Percentiles rank a stretch among this genome's conserved stretches.
Evolutionary conservation across 2,329 filamentous ascomycete species (phyloP).

Genomic region (Basipetospora chlamydospora): DNA sequence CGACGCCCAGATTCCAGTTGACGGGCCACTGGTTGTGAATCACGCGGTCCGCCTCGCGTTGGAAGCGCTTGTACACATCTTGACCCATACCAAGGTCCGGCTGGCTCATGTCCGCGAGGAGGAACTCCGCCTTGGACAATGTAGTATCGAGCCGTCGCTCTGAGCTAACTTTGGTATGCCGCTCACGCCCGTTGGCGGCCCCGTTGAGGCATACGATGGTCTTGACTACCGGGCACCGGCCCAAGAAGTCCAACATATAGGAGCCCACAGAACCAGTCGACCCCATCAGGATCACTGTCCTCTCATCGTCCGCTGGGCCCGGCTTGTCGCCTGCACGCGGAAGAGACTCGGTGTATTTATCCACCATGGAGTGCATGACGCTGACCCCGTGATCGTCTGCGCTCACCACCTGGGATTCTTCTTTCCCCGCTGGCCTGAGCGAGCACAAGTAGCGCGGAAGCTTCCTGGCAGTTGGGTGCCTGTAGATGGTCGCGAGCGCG

Average conservation of each 20-base stretch:
- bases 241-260: conserved; percentile 40
- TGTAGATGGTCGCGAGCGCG: conserved; percentile 15
- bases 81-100: conserved; percentile 30
- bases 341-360: conserved; percentile 17
- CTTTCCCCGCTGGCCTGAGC: too few relatives aligned
- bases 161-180: conserved; percentile 21
- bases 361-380: conserved; percentile 9
- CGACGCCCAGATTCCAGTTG: conserved; percentile 34
- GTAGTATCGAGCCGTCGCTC: conserved; percentile 23
- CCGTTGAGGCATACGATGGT: conserved; percentile 14
- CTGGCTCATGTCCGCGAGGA: conserved; percentile 31
- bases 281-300: conserved; percentile 68
- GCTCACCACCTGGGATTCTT: background rate
- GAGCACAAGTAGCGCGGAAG: too few relatives aligned
- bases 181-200: conserved; percentile 22
- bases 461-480: conserved; percentile 15
- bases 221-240: conserved; percentile 11
- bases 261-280: conserved; percentile 79
- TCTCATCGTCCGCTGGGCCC: conserved; percentile 13
- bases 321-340: conserved; percentile 11
- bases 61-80: conserved; percentile 19
- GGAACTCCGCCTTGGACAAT: conserved; percentile 29
- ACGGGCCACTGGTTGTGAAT: conserved; percentile 38
- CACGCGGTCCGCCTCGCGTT: conserved; percentile 25
- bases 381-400: conserved; percentile 7